Percentiles rank a stretch among this genome's conserved stretches.
Evolutionary conservation across 169 alveolate genomes (phyloP).

Genomic region (Haemoproteus tartakovskyi): DNA sequence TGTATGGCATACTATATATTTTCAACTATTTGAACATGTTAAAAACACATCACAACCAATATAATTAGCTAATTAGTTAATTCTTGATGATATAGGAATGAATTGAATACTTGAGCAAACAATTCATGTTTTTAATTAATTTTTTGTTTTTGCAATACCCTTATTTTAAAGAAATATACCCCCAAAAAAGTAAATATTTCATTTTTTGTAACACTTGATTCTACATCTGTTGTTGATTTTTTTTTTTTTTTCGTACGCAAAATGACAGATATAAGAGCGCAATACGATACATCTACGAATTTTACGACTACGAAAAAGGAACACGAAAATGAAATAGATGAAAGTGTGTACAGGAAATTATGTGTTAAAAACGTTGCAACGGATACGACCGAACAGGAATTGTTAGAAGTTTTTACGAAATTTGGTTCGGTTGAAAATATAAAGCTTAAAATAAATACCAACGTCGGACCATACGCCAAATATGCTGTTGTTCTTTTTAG

Average conservation of each 20-base stretch:
- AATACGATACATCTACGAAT: conserved; percentile 57
- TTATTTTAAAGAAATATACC: no score
- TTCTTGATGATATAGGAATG: no score
- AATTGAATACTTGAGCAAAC: no score
- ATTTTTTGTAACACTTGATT: no score
- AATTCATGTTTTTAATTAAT: no score
- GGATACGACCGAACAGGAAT: conserved; percentile 62
- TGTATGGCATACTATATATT: no score
- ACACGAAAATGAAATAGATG: conserved; percentile 55
- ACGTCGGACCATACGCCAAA: conserved; percentile 63
- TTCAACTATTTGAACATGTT: no score
- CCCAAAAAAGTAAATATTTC: no score
- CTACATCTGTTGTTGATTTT: no score
- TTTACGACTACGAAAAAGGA: conserved; percentile 48
- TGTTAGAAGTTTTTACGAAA: conserved; percentile 37
- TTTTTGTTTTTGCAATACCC: no score
- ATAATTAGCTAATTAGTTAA: no score
- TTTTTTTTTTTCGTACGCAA: conserved; percentile 4
- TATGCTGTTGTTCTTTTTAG: conserved; percentile 64
- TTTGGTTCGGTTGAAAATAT: conserved; percentile 66
- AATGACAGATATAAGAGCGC: conserved; percentile 64
- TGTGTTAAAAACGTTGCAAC: conserved; percentile 63
- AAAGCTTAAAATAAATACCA: conserved; percentile 58
- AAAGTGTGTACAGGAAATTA: conserved; percentile 30
- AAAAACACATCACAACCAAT: no score